Evolutionary conservation across 164 flowering plant genomes (phyloP).

Genomic region (Litsea cubeba): DNA sequence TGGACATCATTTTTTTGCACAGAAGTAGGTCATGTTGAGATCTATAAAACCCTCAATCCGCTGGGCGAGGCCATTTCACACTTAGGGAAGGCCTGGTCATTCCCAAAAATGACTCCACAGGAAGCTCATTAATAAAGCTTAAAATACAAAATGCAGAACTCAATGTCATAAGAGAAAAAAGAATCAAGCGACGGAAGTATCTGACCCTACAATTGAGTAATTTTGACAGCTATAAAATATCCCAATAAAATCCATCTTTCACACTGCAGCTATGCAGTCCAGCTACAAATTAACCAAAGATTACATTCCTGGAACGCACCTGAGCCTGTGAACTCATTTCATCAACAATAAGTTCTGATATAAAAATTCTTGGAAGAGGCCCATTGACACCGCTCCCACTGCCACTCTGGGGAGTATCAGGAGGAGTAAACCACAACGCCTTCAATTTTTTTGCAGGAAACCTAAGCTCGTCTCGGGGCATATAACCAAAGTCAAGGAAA

Average conservation of each 20-base stretch:
- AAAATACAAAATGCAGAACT: no score
- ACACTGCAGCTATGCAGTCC: neutral
- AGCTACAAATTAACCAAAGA: conserved; percentile 1
- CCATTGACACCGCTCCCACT: conserved; percentile 61
- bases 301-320: conserved; percentile 35
- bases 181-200: no score
- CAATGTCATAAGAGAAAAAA: no score
- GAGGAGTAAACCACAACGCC: conserved; percentile 95
- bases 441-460: conserved; percentile 89
- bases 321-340: conserved; percentile 80
- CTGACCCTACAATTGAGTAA: no score
- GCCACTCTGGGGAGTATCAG: conserved; percentile 24
- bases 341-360: conserved; percentile 93
- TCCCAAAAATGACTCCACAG: no score
- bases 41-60: no score
- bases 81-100: no score
- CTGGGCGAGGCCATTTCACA: no score
- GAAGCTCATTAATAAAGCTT: no score
- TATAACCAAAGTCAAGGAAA: conserved; percentile 80
- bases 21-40: no score
- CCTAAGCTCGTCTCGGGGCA: conserved; percentile 54
- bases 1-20: no score
- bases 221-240: no score
- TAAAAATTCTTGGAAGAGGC: conserved; percentile 87
- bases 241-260: neutral